Evolutionary conservation across 192 early-diverging fungal species (phyloP), one percentile per base, ranked within the genome.

Genomic region (Phlyctochytrium bullatum): DNA sequence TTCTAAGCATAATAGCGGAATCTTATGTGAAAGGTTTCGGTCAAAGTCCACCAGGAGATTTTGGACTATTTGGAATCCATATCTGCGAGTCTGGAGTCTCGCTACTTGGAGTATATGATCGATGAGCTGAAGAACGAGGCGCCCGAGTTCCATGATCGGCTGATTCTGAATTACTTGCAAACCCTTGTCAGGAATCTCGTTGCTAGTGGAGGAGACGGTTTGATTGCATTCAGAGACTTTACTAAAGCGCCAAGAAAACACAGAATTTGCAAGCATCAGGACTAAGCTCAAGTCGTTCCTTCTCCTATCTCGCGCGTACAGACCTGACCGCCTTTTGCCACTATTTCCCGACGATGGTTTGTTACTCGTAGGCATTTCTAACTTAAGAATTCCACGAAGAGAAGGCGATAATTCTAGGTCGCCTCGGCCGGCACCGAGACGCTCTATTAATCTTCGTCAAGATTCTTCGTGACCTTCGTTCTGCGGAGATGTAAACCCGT

Each of bases 361-460:
- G 6, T 53, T 28, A 34, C 51, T 24, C 3, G 16, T 53, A 34
- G n/a, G 16, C 10, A 25, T 66, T 34, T 14, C 34, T 31, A 24
- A 62, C n/a, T 0, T 62, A 3, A 35, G 33, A 77, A 34, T 80
- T 93, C 36, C 91, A 84, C 68, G 90, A 93, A 68, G 95, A 95
- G 73, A 80, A 91, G 4, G 90, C 90, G 0, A 78, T 91, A 32
- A 76, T 96, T 10, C 79, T 97, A 3, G 87, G 90, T 67, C 78
- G 90, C 50, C 86, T 97, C 59, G 90, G 89, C 10, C 88, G 90
- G 52, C 93, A 96, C 62, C 88, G 89, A 59, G 92, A 98, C 64
- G 91, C 93, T 2, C 76, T 98, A 28, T 73, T 80, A 51, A 86
- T 96, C 63, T 88, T 91, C 69, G 88, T 95, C 16, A 90, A 90